Conservation (phyloP, 495 filamentous ascomycete genomes). For the Aspergillus kassunensis region DNA sequence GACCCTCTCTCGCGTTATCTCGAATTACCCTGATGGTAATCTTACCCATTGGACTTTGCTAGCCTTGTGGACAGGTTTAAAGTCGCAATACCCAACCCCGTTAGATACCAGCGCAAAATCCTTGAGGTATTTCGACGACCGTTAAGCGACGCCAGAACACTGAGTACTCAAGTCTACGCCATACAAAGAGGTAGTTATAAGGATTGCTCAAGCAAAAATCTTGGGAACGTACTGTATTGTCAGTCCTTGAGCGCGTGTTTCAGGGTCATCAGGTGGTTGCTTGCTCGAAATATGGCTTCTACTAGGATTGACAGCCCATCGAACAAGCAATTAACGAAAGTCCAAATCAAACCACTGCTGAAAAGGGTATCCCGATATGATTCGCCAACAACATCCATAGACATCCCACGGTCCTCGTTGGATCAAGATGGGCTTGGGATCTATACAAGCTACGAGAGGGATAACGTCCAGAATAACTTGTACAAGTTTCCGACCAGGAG, state of each 20-base stretch:
- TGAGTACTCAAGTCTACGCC: background rate
- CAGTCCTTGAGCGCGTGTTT: background rate
- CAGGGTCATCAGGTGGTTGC: constrained; percentile 7
- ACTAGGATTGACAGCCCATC: constrained; percentile 14
- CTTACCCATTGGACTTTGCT: background rate
- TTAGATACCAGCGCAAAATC: too few relatives aligned
- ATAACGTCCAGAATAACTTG: constrained; percentile 29
- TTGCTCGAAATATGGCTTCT: constrained; percentile 17
- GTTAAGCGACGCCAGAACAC: background rate
- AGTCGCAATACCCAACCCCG: background rate
- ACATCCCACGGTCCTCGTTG: constrained; percentile 51
- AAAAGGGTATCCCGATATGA: constrained; percentile 51
- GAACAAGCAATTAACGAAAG: constrained; percentile 29
- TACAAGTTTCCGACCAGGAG: constrained; percentile 26
- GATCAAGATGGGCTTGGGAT: constrained; percentile 58
- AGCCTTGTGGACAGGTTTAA: background rate
- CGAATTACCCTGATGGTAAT: background rate
- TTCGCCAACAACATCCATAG: constrained; percentile 40
- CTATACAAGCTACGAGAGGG: constrained; percentile 44
- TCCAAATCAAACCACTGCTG: constrained; percentile 56
- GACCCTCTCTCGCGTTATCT: background rate
- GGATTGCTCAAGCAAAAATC: too few relatives aligned
- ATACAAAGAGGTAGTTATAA: background rate
- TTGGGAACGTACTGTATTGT: background rate
- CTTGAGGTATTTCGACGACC: background rate